These are phyloP conservation scores for Sporothrix variecibatus DNA, from an alignment of 2,329 filamentous ascomycete species.

Conservation along the genomic window DNA sequence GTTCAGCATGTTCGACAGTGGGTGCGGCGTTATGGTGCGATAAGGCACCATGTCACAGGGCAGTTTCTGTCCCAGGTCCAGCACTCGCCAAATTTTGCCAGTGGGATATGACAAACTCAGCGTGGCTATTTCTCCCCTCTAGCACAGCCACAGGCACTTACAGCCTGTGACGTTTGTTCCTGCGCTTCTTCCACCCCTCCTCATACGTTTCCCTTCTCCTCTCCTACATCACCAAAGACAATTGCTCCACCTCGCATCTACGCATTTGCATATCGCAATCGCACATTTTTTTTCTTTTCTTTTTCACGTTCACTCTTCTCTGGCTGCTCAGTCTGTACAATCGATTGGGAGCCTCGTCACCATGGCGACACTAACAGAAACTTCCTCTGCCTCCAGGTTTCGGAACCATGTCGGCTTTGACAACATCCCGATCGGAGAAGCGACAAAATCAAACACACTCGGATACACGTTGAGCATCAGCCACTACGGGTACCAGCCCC, in stretches of 20 bases:
- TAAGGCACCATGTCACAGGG: background rate
- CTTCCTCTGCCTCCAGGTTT: slow-evolving; percentile 50
- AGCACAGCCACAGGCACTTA: slow-evolving; percentile 27
- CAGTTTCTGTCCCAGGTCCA: background rate
- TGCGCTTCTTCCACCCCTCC: background rate
- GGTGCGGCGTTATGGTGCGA: background rate
- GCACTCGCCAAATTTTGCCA: background rate
- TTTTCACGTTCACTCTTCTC: background rate
- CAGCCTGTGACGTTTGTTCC: slow-evolving; percentile 11
- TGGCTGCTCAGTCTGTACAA: background rate
- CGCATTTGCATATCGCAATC: background rate
- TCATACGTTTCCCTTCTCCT: slow-evolving; percentile 7
- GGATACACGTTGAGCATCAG: slow-evolving; percentile 83
- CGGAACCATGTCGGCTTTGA: slow-evolving; percentile 62
- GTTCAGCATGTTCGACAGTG: background rate
- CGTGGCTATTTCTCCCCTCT: slow-evolving; percentile 10
- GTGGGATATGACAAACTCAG: background rate
- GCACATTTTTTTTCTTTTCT: no score
- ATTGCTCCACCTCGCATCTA: slow-evolving; percentile 1
- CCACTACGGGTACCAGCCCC: slow-evolving; percentile 81
- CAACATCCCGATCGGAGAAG: slow-evolving; percentile 59
- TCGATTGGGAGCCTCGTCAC: background rate
- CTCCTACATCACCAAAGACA: background rate
- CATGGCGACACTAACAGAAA: slow-evolving; percentile 50
- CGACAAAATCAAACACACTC: slow-evolving; percentile 59